Conservation (phyloP, 306 rosid genomes). For the Alnus glutinosa region DNA sequence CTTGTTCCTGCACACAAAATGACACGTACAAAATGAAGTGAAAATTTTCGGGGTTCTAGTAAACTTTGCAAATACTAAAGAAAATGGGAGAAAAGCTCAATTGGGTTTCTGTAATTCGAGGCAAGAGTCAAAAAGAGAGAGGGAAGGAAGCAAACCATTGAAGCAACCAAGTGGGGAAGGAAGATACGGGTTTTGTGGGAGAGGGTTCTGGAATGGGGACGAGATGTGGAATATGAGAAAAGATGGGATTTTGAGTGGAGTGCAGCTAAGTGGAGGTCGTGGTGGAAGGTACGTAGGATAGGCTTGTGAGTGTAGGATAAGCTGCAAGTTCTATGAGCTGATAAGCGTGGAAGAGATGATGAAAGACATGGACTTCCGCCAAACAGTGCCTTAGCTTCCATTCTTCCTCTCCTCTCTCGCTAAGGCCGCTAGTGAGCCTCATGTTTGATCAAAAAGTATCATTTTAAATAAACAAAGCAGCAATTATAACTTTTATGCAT, state of each 20-base stretch:
- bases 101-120: background rate
- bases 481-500: background rate
- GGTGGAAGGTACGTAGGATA: conserved; percentile 24
- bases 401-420: conserved; percentile 26
- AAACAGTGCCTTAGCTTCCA: conserved; percentile 53
- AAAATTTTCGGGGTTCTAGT: conserved; percentile 1
- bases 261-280: conserved; percentile 53
- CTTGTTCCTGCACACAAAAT: conserved; percentile 61
- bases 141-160: conserved; percentile 50
- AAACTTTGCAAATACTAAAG: conserved; percentile 11
- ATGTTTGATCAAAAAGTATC: conserved; percentile 13
- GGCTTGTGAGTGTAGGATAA: conserved; percentile 30
- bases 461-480: conserved; percentile 11
- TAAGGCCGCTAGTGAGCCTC: background rate
- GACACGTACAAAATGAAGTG: conserved; percentile 4
- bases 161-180: conserved; percentile 80
- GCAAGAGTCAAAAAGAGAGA: background rate
- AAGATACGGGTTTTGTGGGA: conserved; percentile 53
- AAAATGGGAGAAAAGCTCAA: background rate
- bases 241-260: conserved; percentile 68
- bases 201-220: conserved; percentile 45
- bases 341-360: conserved; percentile 44
- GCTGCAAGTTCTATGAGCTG: conserved; percentile 26
- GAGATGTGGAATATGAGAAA: conserved; percentile 39
- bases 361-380: conserved; percentile 47